A percentile compares a stretch with the other conserved stretches of the same genome.
These are phyloP conservation scores for Ophiostoma australiae DNA, from an alignment of 2,329 filamentous ascomycete species.

Conservation along the genomic window DNA sequence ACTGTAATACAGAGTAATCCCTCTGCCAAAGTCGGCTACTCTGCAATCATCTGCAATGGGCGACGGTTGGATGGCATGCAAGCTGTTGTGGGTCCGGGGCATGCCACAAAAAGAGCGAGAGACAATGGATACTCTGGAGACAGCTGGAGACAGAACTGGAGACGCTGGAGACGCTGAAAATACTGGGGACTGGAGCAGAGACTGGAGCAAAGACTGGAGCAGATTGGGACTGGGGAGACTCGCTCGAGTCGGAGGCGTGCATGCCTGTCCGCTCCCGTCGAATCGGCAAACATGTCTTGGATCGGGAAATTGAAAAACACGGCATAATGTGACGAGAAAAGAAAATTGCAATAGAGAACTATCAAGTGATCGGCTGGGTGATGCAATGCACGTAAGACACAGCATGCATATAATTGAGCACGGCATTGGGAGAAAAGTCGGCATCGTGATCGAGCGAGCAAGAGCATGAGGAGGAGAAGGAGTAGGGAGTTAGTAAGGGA, in stretches of 20 bases:
- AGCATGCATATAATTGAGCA: background rate
- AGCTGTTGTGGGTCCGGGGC: conserved; percentile 1
- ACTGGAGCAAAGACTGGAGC: background rate
- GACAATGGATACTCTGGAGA: too few species aligned
- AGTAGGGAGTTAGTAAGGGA: background rate
- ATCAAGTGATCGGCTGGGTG: background rate
- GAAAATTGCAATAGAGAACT: background rate
- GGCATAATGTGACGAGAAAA: background rate
- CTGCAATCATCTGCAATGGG: background rate
- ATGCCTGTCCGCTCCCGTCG: conserved; percentile 10
- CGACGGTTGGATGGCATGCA: background rate
- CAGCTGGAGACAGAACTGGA: too few species aligned
- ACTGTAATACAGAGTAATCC: too few species aligned
- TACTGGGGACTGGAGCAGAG: background rate
- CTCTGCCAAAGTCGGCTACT: too few species aligned
- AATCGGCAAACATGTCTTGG: conserved; percentile 9
- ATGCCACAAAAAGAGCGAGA: background rate
- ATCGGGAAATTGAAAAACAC: background rate
- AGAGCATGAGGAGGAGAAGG: background rate
- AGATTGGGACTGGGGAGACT: background rate
- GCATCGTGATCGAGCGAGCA: background rate
- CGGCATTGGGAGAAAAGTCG: background rate
- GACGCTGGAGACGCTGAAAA: background rate
- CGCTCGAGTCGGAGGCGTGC: background rate
- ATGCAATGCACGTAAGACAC: background rate